phyloP scores from a whole-genome alignment of 306 rosid genomes.

The Comarum palustre region DNA sequence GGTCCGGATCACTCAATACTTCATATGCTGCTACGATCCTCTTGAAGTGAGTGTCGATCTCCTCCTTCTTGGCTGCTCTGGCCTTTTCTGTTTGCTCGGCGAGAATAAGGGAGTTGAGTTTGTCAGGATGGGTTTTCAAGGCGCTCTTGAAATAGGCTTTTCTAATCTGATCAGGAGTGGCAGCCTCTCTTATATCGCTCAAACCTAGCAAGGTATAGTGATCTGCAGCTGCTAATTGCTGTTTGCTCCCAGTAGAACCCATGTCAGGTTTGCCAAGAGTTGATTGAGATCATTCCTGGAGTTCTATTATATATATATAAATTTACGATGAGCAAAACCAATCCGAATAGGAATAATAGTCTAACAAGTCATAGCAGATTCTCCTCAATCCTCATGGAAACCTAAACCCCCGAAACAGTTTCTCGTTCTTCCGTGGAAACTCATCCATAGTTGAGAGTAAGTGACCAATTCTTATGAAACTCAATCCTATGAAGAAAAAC shows the following conservation, averaged over 20 bases:
- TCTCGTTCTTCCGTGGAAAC: too few species aligned
- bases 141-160: slow-evolving; percentile 85
- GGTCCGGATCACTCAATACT: slow-evolving; percentile 65
- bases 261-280: background rate
- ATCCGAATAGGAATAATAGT: too few species aligned
- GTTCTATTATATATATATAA: too few species aligned
- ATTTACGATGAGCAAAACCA: too few species aligned
- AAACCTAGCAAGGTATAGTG: slow-evolving; percentile 88
- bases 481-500: too few species aligned
- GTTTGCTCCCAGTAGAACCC: slow-evolving; percentile 46
- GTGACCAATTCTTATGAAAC: too few species aligned
- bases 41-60: slow-evolving; percentile 81
- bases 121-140: slow-evolving; percentile 84
- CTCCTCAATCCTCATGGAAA: too few species aligned
- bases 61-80: slow-evolving; percentile 71
- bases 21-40: slow-evolving; percentile 85
- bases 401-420: too few species aligned
- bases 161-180: slow-evolving; percentile 78
- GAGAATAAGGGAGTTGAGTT: slow-evolving; percentile 72
- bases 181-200: slow-evolving; percentile 76
- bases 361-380: too few species aligned
- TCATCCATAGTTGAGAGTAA: too few species aligned
- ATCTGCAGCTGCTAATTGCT: slow-evolving; percentile 39
- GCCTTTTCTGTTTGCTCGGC: slow-evolving; percentile 75
- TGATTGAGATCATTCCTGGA: background rate